Conservation (phyloP, 2,329 filamentous ascomycete species). For the Ilyonectria destructans region DNA sequence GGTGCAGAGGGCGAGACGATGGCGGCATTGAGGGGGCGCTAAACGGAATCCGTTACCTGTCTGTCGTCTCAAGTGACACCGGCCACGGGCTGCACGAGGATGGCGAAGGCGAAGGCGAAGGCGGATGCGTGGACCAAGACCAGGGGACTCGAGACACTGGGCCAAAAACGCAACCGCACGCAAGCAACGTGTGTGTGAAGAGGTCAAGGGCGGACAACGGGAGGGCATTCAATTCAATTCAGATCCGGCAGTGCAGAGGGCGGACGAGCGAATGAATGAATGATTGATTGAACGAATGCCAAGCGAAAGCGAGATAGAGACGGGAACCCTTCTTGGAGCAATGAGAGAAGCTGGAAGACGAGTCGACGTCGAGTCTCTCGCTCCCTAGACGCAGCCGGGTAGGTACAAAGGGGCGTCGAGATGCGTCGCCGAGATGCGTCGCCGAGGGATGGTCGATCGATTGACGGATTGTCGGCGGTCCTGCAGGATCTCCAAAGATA, state of each 20-base stretch:
- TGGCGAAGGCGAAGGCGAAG: conserved; percentile 15
- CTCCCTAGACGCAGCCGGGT: background rate
- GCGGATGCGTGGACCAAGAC: conserved; percentile 16
- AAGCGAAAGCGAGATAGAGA: background rate
- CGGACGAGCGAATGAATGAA: background rate
- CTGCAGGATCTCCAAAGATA: conserved; percentile 1
- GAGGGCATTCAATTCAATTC: conserved; percentile 15
- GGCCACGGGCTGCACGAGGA: conserved; percentile 29
- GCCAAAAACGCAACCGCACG: conserved; percentile 23
- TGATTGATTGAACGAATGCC: background rate
- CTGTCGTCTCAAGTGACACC: conserved; percentile 37
- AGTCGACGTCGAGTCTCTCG: background rate
- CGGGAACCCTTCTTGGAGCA: background rate
- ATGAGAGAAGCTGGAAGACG: background rate
- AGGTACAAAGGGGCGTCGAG: background rate
- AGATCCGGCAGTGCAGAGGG: conserved; percentile 1
- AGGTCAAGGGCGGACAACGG: background rate
- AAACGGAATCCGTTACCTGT: conserved; percentile 48
- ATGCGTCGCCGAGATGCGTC: conserved; percentile 6
- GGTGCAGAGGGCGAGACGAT: conserved; percentile 45
- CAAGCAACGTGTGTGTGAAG: background rate
- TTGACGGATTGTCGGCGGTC: background rate
- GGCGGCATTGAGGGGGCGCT: conserved; percentile 50
- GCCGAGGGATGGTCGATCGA: conserved; percentile 8
- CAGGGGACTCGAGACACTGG: conserved; percentile 11